Conservation (phyloP, 1,284 basidiomycete species). For the Kwoniella shivajii region DNA sequence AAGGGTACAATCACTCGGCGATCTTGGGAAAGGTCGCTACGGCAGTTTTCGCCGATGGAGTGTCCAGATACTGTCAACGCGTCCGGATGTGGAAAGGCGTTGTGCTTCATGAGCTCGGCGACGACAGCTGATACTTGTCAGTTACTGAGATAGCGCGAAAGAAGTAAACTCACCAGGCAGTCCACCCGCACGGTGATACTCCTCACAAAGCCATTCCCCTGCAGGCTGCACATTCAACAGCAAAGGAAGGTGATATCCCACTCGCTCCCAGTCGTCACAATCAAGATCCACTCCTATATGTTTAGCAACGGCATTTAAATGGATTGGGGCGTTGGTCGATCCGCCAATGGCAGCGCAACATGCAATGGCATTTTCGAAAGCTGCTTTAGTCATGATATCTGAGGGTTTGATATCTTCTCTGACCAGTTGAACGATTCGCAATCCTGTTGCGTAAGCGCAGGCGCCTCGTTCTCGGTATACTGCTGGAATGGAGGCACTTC, state of each 20-base stretch:
- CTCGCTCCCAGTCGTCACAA: constrained; percentile 48
- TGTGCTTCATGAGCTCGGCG: constrained; percentile 43
- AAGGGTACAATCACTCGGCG: constrained; percentile 48
- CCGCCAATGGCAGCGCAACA: constrained; percentile 83
- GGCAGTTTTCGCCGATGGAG: constrained; percentile 42
- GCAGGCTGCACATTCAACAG: constrained; percentile 51
- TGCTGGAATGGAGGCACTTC: constrained; percentile 82
- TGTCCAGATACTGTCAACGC: constrained; percentile 47
- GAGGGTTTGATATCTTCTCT: constrained; percentile 85
- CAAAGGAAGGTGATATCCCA: constrained; percentile 49
- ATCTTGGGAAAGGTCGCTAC: constrained; percentile 44
- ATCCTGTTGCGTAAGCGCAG: constrained; percentile 71
- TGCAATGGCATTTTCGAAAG: constrained; percentile 89
- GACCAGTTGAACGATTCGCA: constrained; percentile 77
- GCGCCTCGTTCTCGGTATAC: constrained; percentile 48
- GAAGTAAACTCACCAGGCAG: constrained; percentile 36
- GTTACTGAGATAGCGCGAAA: not conserved
- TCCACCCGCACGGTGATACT: constrained; percentile 52
- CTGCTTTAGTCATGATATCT: constrained; percentile 86
- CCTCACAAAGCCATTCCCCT: constrained; percentile 50
- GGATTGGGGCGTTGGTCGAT: constrained; percentile 76
- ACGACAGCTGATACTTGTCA: constrained; percentile 33
- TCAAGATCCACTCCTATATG: constrained; percentile 48
- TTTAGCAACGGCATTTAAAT: constrained; percentile 51
- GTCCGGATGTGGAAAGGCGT: constrained; percentile 44